Evolutionary conservation across 352 stramenopile species (phyloP), one percentile per base, ranked within the genome.

Genomic region (Phytopythium mirpurense): DNA sequence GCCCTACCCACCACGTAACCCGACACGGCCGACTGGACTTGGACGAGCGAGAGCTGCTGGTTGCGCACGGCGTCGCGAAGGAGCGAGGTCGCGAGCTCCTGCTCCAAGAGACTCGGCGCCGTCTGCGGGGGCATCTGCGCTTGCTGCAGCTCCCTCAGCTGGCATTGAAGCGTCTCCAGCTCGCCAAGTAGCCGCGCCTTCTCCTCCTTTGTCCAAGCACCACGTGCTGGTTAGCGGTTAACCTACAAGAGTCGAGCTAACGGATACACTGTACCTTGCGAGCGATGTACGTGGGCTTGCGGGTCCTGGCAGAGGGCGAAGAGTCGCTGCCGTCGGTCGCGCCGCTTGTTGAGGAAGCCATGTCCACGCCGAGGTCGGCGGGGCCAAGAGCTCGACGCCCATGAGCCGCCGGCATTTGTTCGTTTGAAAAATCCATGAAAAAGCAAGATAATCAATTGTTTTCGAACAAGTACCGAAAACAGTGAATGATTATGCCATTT

Each of bases 11-110:
- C 44, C 24, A 50, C 44, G 16, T 50, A 50, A 16, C 44, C 63
- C 11, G 54, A 45, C 32, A 70, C 51, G 16, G 62, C 62, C 9
- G 59, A 69, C 9, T 60, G 52, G 3, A 56, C 46, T 21, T 52
- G 57, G 24, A 51, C 57, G 31, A 78, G 45, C n/a, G 50, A 29
- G 8, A 63, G 63, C 8, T 68, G 51, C 27, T 74, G 65, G 32
- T 27, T 43, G 35, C 57, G 41, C 27, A 77, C 59, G 18, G 42
- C 53, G 11, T 62, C 40, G 36, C 47, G 61, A 43, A 74, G 41
- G 37, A 46, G 19, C 18, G 40, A 46, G 19, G 19, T 18, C 21
- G 21, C 19, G 40, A 46, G 40, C 19, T 46, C 40, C 19, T 16
- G 40, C 21, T 46, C 19, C 26, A 46, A 19, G 19, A 46, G 26